These are phyloP conservation scores for Chlorella sp. DNA, from an alignment of 139 green algal species.

Conservation along the genomic window DNA sequence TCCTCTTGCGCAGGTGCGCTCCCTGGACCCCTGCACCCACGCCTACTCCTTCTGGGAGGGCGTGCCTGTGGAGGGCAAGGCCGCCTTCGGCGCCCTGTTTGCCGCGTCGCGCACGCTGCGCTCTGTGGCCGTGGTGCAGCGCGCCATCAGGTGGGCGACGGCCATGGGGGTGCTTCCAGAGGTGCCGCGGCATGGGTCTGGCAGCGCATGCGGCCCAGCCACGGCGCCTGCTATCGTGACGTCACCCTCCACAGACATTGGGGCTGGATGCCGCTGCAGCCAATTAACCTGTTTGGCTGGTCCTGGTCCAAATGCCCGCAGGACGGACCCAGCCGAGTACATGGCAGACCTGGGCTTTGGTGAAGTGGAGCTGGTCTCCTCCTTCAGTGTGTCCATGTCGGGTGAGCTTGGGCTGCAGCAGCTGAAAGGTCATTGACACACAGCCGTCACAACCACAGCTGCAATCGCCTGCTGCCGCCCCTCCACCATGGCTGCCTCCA, in stretches of 20 bases:
- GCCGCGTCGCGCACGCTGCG: slow-evolving; percentile 57
- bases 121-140: slow-evolving; percentile 87
- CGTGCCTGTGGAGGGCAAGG: slow-evolving; percentile 73
- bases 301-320: not conserved
- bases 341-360: slow-evolving; percentile 88
- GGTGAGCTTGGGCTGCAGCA: slow-evolving; percentile 67
- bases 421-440: no score
- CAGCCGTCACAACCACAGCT: no score
- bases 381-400: slow-evolving; percentile 89
- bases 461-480: no score
- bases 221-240: no score
- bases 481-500: no score
- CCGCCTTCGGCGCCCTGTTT: slow-evolving; percentile 88
- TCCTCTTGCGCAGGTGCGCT: slow-evolving; percentile 52
- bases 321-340: slow-evolving; percentile 52
- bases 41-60: slow-evolving; percentile 97
- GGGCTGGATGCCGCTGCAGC: not conserved
- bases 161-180: no score
- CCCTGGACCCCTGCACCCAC: slow-evolving; percentile 83
- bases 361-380: slow-evolving; percentile 70
- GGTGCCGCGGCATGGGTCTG: no score
- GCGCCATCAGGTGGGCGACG: slow-evolving; percentile 60
- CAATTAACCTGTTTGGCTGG: not conserved
- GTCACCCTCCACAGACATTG: no score
- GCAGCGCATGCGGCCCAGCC: no score